Conservation (phyloP, 2,329 filamentous ascomycete species). For the Alternaria gansuensis region DNA sequence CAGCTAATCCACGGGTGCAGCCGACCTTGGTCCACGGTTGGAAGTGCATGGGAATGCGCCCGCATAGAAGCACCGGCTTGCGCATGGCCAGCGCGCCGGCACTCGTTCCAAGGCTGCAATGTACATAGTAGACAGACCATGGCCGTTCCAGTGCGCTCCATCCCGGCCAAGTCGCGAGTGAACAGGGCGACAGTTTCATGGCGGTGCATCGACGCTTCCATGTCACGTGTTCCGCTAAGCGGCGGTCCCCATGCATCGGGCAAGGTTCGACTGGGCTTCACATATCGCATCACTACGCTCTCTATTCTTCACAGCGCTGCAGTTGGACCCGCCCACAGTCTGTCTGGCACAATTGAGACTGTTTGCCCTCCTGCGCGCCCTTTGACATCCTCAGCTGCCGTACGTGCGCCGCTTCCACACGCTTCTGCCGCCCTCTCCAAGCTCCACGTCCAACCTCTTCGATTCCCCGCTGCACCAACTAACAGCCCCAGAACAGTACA, state of each 20-base stretch:
- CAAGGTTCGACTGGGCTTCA: constrained; percentile 27
- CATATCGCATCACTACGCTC: constrained; percentile 49
- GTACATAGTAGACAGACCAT: background rate
- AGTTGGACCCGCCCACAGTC: constrained; percentile 35
- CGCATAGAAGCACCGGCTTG: background rate
- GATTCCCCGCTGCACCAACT: constrained; percentile 34
- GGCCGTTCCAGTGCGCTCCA: background rate
- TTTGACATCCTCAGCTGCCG: constrained; percentile 30
- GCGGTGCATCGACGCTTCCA: constrained; percentile 15
- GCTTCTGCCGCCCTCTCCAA: constrained; percentile 36
- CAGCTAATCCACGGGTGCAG: background rate
- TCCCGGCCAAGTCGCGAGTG: constrained; percentile 7
- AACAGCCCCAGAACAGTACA: constrained; percentile 27
- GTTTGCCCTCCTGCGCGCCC: constrained; percentile 39
- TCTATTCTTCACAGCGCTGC: constrained; percentile 51
- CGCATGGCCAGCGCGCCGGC: background rate
- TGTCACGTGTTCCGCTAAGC: constrained; percentile 32
- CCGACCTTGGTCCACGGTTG: background rate
- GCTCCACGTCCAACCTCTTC: constrained; percentile 30
- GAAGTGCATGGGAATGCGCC: background rate
- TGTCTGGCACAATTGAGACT: constrained; percentile 46
- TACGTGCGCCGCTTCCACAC: constrained; percentile 44
- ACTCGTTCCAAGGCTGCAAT: background rate
- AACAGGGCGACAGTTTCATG: constrained; percentile 22
- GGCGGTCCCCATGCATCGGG: constrained; percentile 20